A percentile compares a stretch with the other conserved stretches of the same genome.
Conservation (phyloP, 176 grass and related monocot species). For the Melocanna baccifera region DNA sequence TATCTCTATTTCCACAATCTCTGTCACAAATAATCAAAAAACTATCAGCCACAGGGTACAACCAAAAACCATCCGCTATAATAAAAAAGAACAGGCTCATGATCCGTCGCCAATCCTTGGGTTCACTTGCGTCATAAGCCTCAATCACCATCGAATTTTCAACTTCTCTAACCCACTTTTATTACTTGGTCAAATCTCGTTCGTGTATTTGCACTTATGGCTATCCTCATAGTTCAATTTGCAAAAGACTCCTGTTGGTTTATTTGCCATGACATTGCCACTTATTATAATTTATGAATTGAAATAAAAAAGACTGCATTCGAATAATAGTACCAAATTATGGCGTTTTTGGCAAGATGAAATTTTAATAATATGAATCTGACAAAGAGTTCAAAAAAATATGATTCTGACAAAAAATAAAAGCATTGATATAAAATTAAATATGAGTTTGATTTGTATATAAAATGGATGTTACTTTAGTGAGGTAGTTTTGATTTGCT, state of each 20-base stretch:
- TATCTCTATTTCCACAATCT: too few relatives aligned
- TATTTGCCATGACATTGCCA: background rate
- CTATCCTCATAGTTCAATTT: background rate
- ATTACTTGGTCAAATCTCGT: slow-evolving; percentile 1
- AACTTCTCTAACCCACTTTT: background rate
- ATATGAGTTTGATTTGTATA: background rate
- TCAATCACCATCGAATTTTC: slow-evolving; percentile 5
- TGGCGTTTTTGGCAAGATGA: background rate
- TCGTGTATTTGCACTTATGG: background rate
- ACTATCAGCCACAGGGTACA: too few relatives aligned
- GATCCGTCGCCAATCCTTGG: background rate
- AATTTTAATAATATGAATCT: background rate
- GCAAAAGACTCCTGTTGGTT: background rate
- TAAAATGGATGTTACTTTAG: background rate
- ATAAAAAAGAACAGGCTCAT: too few relatives aligned
- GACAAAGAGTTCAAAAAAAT: background rate
- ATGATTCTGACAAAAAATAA: background rate
- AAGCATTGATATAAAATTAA: background rate
- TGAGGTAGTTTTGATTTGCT: background rate
- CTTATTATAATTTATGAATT: background rate
- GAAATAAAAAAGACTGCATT: background rate
- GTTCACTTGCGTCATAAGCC: slow-evolving; percentile 2
- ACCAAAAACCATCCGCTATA: too few relatives aligned
- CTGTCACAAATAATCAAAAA: too few relatives aligned
- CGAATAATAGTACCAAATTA: background rate